phyloP scores from a whole-genome alignment of 2,329 filamentous ascomycete genomes.

The Penicillium sp. region DNA sequence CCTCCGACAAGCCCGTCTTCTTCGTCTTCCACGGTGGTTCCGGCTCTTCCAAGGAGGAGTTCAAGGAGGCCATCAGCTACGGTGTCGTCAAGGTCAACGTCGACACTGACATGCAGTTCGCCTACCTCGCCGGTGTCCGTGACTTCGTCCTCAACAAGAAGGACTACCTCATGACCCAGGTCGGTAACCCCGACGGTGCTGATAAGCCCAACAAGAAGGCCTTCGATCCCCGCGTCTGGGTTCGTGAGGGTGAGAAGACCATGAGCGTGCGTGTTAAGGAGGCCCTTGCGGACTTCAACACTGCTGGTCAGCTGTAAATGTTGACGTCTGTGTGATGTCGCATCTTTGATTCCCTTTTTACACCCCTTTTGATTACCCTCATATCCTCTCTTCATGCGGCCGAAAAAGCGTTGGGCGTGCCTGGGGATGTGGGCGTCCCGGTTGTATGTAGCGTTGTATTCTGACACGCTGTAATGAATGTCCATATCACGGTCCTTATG shows the following conservation, averaged over 20 bases:
- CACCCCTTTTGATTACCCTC: slow-evolving; percentile 11
- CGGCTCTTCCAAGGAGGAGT: slow-evolving; percentile 88
- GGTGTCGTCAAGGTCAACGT: slow-evolving; percentile 99
- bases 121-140: slow-evolving; percentile 87
- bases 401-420: slow-evolving; percentile 22
- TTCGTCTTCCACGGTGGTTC: slow-evolving; percentile 99
- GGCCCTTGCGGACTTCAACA: slow-evolving; percentile 90
- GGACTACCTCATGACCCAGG: slow-evolving; percentile 81
- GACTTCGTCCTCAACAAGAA: slow-evolving; percentile 95
- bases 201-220: slow-evolving; percentile 99
- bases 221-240: slow-evolving; percentile 90
- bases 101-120: slow-evolving; percentile 96
- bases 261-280: slow-evolving; percentile 79
- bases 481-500: slow-evolving; percentile 15
- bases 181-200: slow-evolving; percentile 92
- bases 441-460: slow-evolving; percentile 31
- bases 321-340: slow-evolving; percentile 4
- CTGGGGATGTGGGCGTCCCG: slow-evolving; percentile 24
- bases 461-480: slow-evolving; percentile 29
- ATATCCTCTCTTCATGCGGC: slow-evolving; percentile 16
- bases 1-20: slow-evolving; percentile 89
- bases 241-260: slow-evolving; percentile 90
- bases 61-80: slow-evolving; percentile 80
- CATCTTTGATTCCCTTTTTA: slow-evolving; percentile 10
- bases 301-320: slow-evolving; percentile 71